Base-by-base conservation (phyloP, 495 filamentous ascomycete species). In the Jackrogersella minutella region DNA sequence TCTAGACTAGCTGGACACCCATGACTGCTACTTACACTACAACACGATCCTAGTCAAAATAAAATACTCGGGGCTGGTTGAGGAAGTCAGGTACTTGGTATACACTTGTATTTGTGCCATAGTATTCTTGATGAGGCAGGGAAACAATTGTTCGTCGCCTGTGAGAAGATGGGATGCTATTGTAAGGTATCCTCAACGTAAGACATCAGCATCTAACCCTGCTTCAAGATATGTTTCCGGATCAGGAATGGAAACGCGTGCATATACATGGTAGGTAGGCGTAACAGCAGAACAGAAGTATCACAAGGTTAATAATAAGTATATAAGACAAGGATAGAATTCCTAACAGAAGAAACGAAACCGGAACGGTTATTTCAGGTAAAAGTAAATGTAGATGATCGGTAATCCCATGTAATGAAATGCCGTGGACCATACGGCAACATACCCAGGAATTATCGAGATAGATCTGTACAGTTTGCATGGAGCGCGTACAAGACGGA, bases 1-100 rank as follows among this genome's bases (percentile, higher is more conserved):
- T 69, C 66, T 65, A 62, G 66, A 69, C 61, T 69, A 61, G 53
- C 58, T 58, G 53, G 22, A 36, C 13, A 47, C 33, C 49, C n/a
- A n/a, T n/a, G n/a, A n/a, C n/a, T n/a, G n/a, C n/a, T n/a, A n/a
- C n/a, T n/a, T n/a, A n/a, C n/a, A n/a, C n/a, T n/a, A n/a, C n/a
- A n/a, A 58, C 58, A 52, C 44, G 50, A 26, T 34, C 30, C 26
- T 49, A 26, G 44, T 31, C 9, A 49, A 30, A 46, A 47, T 7
- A 49, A 49, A 17, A 49, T 0, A 49, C 13, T 30, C 21, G 7
- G 43, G 14, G 43, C 14, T 26, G 26, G 40, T 49, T 14, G 44
- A 28, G 24, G 8, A 16, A 5, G 2, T n/a, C n/a, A 31, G 9
- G 31, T 16, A 31, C 4, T 30, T 5, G 14, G 16, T 28, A 31